Evolutionary conservation across 164 flowering plant species (phyloP).

Genomic region (Nymphaea colorata): DNA sequence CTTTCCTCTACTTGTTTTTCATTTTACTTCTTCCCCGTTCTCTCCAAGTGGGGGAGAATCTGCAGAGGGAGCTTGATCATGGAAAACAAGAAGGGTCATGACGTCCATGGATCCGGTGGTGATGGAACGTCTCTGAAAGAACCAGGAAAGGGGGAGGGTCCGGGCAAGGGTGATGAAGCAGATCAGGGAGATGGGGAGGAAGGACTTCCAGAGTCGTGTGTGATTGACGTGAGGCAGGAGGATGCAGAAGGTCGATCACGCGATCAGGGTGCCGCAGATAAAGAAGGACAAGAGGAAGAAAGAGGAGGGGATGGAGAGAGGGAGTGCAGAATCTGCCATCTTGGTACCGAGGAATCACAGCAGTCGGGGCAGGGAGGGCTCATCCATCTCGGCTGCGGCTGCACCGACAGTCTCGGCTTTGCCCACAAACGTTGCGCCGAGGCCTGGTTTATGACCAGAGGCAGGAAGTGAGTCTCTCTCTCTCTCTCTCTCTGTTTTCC

Average conservation of each 20-base stretch:
- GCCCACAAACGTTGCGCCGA: conserved; percentile 76
- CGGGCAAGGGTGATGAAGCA: not conserved
- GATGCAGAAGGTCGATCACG: not conserved
- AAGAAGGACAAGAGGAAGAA: not conserved
- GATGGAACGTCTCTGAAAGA: no score
- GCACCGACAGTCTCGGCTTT: conserved; percentile 71
- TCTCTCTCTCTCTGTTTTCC: no score
- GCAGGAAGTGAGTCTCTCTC: no score
- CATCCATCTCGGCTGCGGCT: conserved; percentile 69
- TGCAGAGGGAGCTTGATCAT: no score
- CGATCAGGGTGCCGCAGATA: no score
- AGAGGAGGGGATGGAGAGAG: conserved; percentile 29
- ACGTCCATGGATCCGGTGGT: no score
- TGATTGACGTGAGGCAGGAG: not conserved
- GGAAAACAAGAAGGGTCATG: no score
- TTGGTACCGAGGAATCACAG: conserved; percentile 16
- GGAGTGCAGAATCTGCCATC: conserved; percentile 82
- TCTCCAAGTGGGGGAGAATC: no score
- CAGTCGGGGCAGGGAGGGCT: conserved; percentile 29
- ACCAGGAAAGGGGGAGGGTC: no score
- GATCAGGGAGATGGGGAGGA: not conserved
- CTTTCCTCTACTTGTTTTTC: no score
- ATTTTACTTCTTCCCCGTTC: no score
- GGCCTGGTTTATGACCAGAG: conserved; percentile 71
- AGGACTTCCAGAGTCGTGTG: not conserved